phyloP scores from a whole-genome alignment of 768 basidiomycete species.

The Mycena vitilis region DNA sequence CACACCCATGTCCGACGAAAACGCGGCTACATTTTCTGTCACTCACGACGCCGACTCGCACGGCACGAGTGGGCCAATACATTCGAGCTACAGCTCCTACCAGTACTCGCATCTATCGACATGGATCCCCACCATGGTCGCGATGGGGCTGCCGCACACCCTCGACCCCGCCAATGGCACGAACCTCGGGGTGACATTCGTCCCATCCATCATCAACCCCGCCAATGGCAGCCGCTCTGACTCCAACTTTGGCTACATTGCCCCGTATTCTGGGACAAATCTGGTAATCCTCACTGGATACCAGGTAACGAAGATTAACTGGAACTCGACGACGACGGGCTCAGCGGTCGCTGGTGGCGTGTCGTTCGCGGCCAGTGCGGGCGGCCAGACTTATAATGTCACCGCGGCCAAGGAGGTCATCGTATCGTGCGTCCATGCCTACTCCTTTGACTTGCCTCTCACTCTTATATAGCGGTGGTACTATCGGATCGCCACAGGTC shows the following conservation, averaged over 20 bases:
- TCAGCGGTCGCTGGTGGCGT: conserved; percentile 34
- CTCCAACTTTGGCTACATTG: conserved; percentile 37
- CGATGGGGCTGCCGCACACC: conserved; percentile 30
- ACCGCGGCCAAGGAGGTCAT: conserved; percentile 37
- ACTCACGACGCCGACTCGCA: conserved; percentile 31
- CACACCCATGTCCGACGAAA: conserved; percentile 30
- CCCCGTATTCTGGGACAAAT: conserved; percentile 29
- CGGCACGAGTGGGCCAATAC: conserved; percentile 34
- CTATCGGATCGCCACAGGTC: conserved; percentile 32
- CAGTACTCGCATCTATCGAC: conserved; percentile 32
- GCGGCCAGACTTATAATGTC: conserved; percentile 22
- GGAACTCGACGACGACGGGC: conserved; percentile 32
- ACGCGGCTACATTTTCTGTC: conserved; percentile 27
- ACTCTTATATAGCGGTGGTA: conserved; percentile 22
- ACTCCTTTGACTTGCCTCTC: background rate
- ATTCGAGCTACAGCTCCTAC: conserved; percentile 34
- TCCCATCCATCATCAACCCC: conserved; percentile 36
- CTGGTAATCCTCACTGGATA: conserved; percentile 35
- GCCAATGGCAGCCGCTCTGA: conserved; percentile 34
- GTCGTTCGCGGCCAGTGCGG: conserved; percentile 31
- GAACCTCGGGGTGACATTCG: conserved; percentile 32
- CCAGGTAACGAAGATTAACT: conserved; percentile 34
- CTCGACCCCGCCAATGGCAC: conserved; percentile 34
- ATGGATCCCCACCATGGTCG: conserved; percentile 35
- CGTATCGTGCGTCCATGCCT: conserved; percentile 25